These are phyloP conservation scores for Iodosphaeria phyllophila DNA, from an alignment of 2,329 filamentous ascomycete genomes.

Conservation along the genomic window DNA sequence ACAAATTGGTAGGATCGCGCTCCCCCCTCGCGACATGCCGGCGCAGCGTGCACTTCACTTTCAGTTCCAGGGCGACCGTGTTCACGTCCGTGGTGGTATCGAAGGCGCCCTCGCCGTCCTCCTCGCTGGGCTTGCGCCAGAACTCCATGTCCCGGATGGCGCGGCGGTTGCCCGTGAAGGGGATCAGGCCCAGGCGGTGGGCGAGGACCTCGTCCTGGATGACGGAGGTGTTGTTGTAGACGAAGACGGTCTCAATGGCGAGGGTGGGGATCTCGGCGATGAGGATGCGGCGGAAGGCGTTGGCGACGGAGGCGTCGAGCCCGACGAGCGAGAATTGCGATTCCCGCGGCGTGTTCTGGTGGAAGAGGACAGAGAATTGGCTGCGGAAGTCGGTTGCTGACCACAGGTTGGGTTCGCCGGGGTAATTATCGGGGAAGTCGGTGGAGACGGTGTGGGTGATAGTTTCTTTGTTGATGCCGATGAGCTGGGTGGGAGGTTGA, in stretches of 20 bases:
- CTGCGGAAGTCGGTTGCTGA: conserved; percentile 52
- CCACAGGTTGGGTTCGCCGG: conserved; percentile 74
- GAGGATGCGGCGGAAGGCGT: conserved; percentile 91
- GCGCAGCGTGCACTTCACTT: conserved; percentile 67
- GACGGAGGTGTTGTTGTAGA: conserved; percentile 92
- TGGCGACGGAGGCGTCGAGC: conserved; percentile 81
- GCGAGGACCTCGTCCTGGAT: conserved; percentile 96
- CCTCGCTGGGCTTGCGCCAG: conserved; percentile 50
- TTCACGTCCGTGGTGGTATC: conserved; percentile 60
- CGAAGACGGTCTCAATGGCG: conserved; percentile 83
- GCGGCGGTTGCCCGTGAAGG: conserved; percentile 61
- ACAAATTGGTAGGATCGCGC: conserved; percentile 67
- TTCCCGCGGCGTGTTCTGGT: conserved; percentile 62
- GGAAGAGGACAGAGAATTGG: conserved; percentile 59
- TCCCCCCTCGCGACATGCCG: conserved; percentile 50
- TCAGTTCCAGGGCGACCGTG: conserved; percentile 62
- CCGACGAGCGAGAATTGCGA: conserved; percentile 82
- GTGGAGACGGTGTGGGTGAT: conserved; percentile 77
- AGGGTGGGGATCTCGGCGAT: conserved; percentile 88
- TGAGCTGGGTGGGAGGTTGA: conserved; percentile 34
- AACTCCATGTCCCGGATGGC: conserved; percentile 64
- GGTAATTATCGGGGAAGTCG: conserved; percentile 82
- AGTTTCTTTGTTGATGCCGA: conserved; percentile 77
- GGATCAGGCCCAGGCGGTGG: conserved; percentile 76
- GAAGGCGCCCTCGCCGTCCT: conserved; percentile 42